Conservation (phyloP, 768 basidiomycete species). For the Psilocybe tampanensis region DNA sequence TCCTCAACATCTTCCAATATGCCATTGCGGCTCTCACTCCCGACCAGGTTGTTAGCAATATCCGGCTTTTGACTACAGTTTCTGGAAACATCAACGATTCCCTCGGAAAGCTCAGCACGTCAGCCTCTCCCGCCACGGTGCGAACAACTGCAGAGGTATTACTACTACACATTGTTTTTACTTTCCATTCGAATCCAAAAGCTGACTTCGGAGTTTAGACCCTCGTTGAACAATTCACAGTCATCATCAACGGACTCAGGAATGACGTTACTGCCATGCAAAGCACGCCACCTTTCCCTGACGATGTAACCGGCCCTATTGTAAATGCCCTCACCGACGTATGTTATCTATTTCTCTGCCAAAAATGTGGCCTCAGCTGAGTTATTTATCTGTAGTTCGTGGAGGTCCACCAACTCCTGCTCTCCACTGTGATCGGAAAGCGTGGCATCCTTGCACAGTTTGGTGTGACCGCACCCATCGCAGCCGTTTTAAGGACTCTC, state of each 20-base stretch:
- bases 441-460: slow-evolving; percentile 17
- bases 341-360: background rate
- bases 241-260: background rate
- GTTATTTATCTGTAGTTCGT: background rate
- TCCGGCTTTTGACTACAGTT: background rate
- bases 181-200: background rate
- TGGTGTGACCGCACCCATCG: slow-evolving; percentile 7
- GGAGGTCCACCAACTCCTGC: slow-evolving; percentile 5
- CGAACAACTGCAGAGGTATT: background rate
- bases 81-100: background rate
- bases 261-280: background rate
- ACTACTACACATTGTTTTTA: background rate
- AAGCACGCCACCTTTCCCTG: background rate
- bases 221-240: no score
- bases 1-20: no score
- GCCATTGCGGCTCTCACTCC: slow-evolving; percentile 11
- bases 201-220: background rate
- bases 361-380: background rate
- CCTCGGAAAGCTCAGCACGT: background rate
- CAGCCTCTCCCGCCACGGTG: background rate
- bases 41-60: slow-evolving; percentile 4
- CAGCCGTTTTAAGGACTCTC: slow-evolving; percentile 2
- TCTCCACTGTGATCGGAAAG: slow-evolving; percentile 15
- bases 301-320: background rate
- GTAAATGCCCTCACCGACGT: background rate